These are phyloP conservation scores for Batkoa obscura DNA, from an alignment of 371 early-diverging fungal genomes.

Conservation along the genomic window DNA sequence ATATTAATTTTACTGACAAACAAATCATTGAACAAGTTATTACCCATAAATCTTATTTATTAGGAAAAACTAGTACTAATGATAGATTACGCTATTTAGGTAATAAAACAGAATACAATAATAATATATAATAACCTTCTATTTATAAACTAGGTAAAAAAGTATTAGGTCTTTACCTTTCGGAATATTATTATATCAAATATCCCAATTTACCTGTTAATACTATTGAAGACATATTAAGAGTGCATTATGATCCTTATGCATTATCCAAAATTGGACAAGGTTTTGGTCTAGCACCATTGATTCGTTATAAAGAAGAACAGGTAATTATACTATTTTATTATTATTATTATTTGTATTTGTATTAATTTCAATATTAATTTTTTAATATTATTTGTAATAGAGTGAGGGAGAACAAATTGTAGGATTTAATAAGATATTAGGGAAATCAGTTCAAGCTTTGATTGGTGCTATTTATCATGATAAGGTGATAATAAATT, in stretches of 20 bases:
- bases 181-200: constrained; percentile 56
- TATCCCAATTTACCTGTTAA: constrained; percentile 60
- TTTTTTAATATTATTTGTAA: neutral
- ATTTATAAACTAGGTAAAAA: constrained; percentile 11
- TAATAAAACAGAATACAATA: neutral
- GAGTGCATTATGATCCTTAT: constrained; percentile 30
- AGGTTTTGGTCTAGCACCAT: constrained; percentile 57
- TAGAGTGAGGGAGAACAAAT: constrained; percentile 7
- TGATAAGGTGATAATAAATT: constrained; percentile 17
- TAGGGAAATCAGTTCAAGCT: constrained; percentile 40
- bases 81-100: constrained; percentile 7
- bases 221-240: constrained; percentile 34
- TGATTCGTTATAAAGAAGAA: constrained; percentile 46
- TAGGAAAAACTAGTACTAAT: constrained; percentile 5
- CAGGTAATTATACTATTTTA: too few relatives aligned
- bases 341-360: too few relatives aligned
- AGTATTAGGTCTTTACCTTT: constrained; percentile 34
- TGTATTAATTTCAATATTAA: neutral
- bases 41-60: constrained; percentile 4
- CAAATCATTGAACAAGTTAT: constrained; percentile 8
- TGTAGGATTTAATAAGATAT: constrained; percentile 16
- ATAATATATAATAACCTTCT: neutral
- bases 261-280: constrained; percentile 46
- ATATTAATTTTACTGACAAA: constrained; percentile 7
- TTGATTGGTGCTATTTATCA: constrained; percentile 68